Evolutionary conservation across 1,139 yeast genomes (phyloP), one percentile per base, ranked within the genome.

Genomic region (Candida sp.): DNA sequence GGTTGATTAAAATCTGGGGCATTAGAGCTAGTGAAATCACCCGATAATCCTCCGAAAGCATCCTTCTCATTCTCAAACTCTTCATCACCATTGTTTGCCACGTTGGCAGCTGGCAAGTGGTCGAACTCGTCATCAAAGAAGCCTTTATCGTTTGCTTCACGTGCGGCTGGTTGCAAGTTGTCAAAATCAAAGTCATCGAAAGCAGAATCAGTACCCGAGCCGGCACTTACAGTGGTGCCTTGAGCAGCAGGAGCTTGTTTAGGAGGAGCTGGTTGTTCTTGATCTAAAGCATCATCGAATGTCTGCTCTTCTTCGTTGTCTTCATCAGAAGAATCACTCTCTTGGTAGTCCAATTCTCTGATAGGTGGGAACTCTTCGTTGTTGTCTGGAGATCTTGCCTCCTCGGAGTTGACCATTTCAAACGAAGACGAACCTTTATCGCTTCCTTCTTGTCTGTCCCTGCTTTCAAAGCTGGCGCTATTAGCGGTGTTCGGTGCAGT

Each of bases 301-400:
- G 62, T 59, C 3, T 63, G 68, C 32, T 60, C 66, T 12, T 68
- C 74, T 7, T 63, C 69, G 5, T n/a, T 26, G 32, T 62, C 69
- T 27, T 57, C 60, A n/a, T 78, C 73, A 22, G 82, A 82, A 0
- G 76, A 70, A 28, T 68, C 67, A 57, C 84, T 82, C 56, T 86
- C 91, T 54, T 81, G 83, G 49, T 79, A 77, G 27, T 84, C 86
- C 41, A 86, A 68, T 58, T 88, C 90, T 58, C 78, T 76, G 47
- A 88, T 84, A 31, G 94, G 90, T 9, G 94, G 94, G 66, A 87
- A 87, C 58, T 87, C 92, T 26, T 54, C 58, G n/a, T 40, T 43
- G 9, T 17, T 32, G 32, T 49, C 53, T 11, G 52, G 55, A 9
- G 58, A 64, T 51, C 62, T 62, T 5, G 69, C 75, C 41, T 80